These are phyloP conservation scores for Phytophthora megakarya DNA, from an alignment of 352 stramenopile species.

Conservation along the genomic window DNA sequence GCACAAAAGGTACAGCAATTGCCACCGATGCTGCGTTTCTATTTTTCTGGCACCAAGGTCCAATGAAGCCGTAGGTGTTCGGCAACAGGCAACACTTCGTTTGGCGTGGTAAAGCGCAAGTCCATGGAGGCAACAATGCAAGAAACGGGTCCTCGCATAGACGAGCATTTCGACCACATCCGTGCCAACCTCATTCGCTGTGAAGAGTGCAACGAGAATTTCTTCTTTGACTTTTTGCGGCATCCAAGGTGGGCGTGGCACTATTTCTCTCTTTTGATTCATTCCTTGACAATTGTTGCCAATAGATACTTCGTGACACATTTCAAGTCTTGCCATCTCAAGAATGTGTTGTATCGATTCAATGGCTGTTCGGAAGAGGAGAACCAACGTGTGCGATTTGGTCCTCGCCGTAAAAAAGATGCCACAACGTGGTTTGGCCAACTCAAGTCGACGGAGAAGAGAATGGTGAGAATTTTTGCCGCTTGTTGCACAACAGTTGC, in stretches of 20 bases:
- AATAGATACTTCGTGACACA: conserved; percentile 80
- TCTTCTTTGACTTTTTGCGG: conserved; percentile 82
- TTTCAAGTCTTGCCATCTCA: conserved; percentile 81
- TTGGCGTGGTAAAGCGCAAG: not conserved
- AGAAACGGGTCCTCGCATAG: conserved; percentile 36
- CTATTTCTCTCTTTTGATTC: conserved; percentile 5
- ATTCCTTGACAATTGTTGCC: conserved; percentile 1
- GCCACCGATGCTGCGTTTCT: conserved; percentile 17
- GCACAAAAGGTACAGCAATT: not conserved
- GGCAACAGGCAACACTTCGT: not conserved
- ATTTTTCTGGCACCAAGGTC: not conserved
- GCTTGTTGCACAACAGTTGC: not conserved
- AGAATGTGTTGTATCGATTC: conserved; percentile 80
- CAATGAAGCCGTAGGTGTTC: conserved; percentile 4
- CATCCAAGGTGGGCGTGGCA: conserved; percentile 55
- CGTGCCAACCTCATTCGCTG: conserved; percentile 78
- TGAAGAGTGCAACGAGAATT: conserved; percentile 82
- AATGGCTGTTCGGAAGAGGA: conserved; percentile 77
- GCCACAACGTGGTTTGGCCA: conserved; percentile 73
- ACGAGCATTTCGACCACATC: conserved; percentile 66
- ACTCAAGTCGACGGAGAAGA: conserved; percentile 86
- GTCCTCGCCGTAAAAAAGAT: conserved; percentile 70
- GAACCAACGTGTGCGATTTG: conserved; percentile 75
- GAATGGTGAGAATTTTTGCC: conserved; percentile 51
- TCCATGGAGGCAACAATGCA: not conserved